A percentile compares a stretch with the other conserved stretches of the same genome.
Evolutionary conservation across 169 alveolate genomes (phyloP).

Genomic region (Pseudocohnilembus persalinus): DNA sequence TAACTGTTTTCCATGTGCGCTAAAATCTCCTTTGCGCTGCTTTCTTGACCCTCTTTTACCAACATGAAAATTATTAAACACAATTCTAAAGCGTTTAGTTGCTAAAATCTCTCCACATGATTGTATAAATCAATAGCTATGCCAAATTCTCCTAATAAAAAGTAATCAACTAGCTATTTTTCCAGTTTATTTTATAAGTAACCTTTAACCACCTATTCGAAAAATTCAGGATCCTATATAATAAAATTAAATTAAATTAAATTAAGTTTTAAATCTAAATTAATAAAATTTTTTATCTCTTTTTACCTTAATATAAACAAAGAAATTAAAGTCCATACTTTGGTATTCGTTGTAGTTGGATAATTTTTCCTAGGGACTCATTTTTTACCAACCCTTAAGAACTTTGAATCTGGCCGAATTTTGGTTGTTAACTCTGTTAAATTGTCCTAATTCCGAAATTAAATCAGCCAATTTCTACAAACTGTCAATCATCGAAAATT

Average conservation of each 20-base stretch:
- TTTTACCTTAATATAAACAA: conserved; percentile 62
- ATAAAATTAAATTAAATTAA: too few relatives aligned
- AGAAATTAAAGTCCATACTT: conserved; percentile 68
- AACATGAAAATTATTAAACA: conserved; percentile 38
- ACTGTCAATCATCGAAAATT: conserved; percentile 30
- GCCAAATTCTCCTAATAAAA: conserved; percentile 46
- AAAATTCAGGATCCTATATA: conserved; percentile 55
- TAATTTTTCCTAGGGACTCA: conserved; percentile 47
- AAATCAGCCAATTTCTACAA: conserved; percentile 23
- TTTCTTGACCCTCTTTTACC: neutral
- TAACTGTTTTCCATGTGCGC: neutral
- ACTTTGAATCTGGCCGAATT: conserved; percentile 11
- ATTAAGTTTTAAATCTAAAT: too few relatives aligned
- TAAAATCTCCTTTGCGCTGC: conserved; percentile 11
- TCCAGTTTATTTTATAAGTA: conserved; percentile 62
- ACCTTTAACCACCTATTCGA: conserved; percentile 54
- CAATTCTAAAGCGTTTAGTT: conserved; percentile 63
- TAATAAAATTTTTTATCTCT: too few relatives aligned
- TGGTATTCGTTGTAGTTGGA: conserved; percentile 50
- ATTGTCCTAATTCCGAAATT: conserved; percentile 16
- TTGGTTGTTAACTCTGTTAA: conserved; percentile 2
- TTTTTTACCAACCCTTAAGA: conserved; percentile 41
- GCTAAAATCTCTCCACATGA: conserved; percentile 11
- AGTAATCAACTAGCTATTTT: conserved; percentile 54
- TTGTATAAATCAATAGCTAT: conserved; percentile 36